A percentile compares a stretch with the other conserved stretches of the same genome.
phyloP scores from a whole-genome alignment of 768 basidiomycete genomes.

The Serendipita sp. region DNA sequence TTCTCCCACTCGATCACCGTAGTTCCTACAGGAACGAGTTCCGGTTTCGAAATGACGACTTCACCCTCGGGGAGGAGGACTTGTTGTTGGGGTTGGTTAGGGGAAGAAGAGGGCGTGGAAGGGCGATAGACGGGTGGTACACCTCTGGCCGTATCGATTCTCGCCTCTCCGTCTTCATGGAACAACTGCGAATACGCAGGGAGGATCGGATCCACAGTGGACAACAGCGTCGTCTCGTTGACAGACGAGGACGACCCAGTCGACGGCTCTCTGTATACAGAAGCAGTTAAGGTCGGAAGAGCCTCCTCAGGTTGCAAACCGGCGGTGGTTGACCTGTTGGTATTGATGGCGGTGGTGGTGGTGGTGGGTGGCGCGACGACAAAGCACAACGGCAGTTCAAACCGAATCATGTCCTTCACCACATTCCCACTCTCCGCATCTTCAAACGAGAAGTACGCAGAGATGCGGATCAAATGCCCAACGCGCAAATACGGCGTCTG shows the following conservation, averaged over 20 bases:
- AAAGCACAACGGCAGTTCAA: neutral
- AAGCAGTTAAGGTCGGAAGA: too few species aligned
- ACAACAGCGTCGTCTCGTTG: too few species aligned
- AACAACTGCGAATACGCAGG: conserved; percentile 72
- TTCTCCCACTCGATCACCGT: neutral
- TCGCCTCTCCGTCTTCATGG: conserved; percentile 46
- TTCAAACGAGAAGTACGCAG: neutral
- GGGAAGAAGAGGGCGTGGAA: neutral
- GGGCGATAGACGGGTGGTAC: neutral
- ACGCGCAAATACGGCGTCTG: neutral
- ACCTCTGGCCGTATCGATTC: neutral
- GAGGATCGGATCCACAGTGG: conserved; percentile 1
- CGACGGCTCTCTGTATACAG: too few species aligned
- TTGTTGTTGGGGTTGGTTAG: too few species aligned
- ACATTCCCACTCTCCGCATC: neutral
- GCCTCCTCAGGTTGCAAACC: too few species aligned
- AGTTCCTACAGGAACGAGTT: neutral
- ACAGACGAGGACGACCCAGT: too few species aligned
- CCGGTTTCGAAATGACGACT: neutral
- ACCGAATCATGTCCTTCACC: neutral
- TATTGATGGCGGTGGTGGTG: too few species aligned
- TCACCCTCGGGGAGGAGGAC: neutral
- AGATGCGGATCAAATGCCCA: neutral
- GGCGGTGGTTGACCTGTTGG: too few species aligned
- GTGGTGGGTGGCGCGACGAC: neutral